Evolutionary conservation across 768 basidiomycete species (phyloP).

Genomic region (Boletus insuetus): DNA sequence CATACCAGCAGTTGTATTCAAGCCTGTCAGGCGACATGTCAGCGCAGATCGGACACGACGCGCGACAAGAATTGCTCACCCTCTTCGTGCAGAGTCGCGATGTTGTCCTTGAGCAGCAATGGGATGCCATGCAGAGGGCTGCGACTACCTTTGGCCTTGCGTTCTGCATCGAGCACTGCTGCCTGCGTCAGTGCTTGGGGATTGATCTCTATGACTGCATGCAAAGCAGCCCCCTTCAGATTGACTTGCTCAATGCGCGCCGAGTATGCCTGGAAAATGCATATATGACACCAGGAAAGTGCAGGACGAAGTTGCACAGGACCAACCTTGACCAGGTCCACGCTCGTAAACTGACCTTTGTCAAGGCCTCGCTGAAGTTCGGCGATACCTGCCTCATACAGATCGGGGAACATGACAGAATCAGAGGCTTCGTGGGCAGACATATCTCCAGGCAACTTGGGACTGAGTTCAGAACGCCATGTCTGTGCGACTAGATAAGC

Average conservation of each 20-base stretch:
- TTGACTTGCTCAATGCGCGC: constrained; percentile 68
- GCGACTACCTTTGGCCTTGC: constrained; percentile 42
- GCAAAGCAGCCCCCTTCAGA: constrained; percentile 51
- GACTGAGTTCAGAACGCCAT: no score
- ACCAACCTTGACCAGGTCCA: constrained; percentile 58
- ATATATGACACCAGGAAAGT: neutral
- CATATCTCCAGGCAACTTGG: constrained; percentile 6
- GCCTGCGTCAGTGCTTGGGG: constrained; percentile 54
- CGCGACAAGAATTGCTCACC: constrained; percentile 13
- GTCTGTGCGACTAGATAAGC: no score
- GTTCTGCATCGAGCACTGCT: constrained; percentile 47
- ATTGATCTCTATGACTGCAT: constrained; percentile 61
- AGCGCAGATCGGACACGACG: neutral
- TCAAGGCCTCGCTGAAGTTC: constrained; percentile 56
- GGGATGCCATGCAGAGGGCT: constrained; percentile 58
- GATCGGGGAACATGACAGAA: constrained; percentile 44
- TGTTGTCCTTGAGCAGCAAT: constrained; percentile 51
- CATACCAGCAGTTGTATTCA: constrained; percentile 40
- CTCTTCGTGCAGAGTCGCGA: constrained; percentile 33
- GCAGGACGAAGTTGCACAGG: neutral
- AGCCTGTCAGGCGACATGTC: constrained; percentile 18
- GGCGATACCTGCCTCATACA: constrained; percentile 58
- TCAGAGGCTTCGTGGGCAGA: neutral
- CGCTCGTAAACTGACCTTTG: constrained; percentile 52
- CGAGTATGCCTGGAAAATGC: constrained; percentile 51